phyloP scores from a whole-genome alignment of 208 protist genomes.

The Leishmania guyanensis region DNA sequence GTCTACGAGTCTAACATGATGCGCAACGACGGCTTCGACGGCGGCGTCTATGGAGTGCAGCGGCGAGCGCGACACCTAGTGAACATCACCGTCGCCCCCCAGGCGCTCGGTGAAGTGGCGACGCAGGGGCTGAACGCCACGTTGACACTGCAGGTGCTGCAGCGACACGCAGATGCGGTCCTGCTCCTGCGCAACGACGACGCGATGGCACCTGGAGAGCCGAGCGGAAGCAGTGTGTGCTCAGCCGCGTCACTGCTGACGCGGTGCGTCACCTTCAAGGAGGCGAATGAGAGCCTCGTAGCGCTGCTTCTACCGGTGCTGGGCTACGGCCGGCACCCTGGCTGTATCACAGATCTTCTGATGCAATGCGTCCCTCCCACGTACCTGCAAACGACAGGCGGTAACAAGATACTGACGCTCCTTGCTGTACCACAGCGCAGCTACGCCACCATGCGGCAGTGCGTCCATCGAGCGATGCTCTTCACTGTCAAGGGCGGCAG shows the following conservation, averaged over 20 bases:
- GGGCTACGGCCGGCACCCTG: constrained; percentile 43
- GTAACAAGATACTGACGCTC: constrained; percentile 72
- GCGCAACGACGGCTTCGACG: constrained; percentile 68
- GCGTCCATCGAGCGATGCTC: constrained; percentile 52
- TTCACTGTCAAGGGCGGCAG: constrained; percentile 50
- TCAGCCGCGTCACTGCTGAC: constrained; percentile 34
- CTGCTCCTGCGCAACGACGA: constrained; percentile 87
- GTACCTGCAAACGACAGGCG: constrained; percentile 28
- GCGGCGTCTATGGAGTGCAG: constrained; percentile 67
- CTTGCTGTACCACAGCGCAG: constrained; percentile 73
- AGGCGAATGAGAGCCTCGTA: constrained; percentile 84
- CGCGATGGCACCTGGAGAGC: constrained; percentile 42
- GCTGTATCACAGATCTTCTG: constrained; percentile 43
- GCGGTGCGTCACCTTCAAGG: constrained; percentile 75
- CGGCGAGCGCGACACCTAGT: constrained; percentile 71
- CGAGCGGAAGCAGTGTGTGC: constrained; percentile 28
- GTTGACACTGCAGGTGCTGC: constrained; percentile 69
- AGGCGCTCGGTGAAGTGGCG: constrained; percentile 68
- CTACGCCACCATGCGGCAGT: constrained; percentile 59
- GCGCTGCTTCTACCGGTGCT: constrained; percentile 75
- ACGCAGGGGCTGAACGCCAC: constrained; percentile 80
- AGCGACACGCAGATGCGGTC: constrained; percentile 61
- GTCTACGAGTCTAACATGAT: constrained; percentile 53
- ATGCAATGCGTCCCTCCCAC: constrained; percentile 41
- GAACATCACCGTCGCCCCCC: constrained; percentile 72